Percentiles rank a stretch among this genome's conserved stretches.
phyloP scores from a whole-genome alignment of 2,329 filamentous ascomycete species.

The Botrytis sinoallii region DNA sequence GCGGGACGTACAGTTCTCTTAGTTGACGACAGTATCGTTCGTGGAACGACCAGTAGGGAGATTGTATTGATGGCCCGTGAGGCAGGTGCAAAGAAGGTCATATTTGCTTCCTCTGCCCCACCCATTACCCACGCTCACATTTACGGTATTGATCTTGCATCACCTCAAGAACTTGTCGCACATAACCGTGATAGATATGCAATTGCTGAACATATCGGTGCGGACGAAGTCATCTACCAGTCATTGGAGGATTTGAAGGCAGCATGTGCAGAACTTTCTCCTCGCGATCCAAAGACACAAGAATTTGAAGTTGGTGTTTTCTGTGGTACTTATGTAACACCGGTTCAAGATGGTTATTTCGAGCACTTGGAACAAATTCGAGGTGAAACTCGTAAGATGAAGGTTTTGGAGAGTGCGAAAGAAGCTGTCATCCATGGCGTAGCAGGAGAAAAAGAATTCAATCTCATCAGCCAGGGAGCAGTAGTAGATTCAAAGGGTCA shows the following conservation, averaged over 20 bases:
- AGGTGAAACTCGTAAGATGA: constrained; percentile 66
- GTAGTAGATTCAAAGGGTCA: constrained; percentile 54
- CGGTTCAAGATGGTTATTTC: constrained; percentile 77
- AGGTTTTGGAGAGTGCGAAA: constrained; percentile 62
- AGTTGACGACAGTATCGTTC: constrained; percentile 87
- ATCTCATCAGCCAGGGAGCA: constrained; percentile 60
- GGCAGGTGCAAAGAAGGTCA: constrained; percentile 75
- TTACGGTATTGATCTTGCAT: constrained; percentile 76
- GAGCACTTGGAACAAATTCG: constrained; percentile 71
- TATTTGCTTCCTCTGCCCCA: constrained; percentile 79
- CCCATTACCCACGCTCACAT: constrained; percentile 84
- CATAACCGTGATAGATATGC: constrained; percentile 59
- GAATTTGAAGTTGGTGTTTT: constrained; percentile 92
- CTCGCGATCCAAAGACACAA: constrained; percentile 50
- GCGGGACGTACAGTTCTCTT: constrained; percentile 74
- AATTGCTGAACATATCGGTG: constrained; percentile 67
- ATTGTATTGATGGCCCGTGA: constrained; percentile 83
- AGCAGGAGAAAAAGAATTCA: constrained; percentile 57
- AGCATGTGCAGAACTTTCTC: constrained; percentile 70
- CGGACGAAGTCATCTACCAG: constrained; percentile 75
- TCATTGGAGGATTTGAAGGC: constrained; percentile 74
- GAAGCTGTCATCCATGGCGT: constrained; percentile 62
- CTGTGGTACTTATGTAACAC: constrained; percentile 81
- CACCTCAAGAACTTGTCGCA: constrained; percentile 67
- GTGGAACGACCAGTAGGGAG: constrained; percentile 77